Evolutionary conservation across 1,284 basidiomycete genomes (phyloP).

Genomic region (Pseudozyma tsukubaensis): DNA sequence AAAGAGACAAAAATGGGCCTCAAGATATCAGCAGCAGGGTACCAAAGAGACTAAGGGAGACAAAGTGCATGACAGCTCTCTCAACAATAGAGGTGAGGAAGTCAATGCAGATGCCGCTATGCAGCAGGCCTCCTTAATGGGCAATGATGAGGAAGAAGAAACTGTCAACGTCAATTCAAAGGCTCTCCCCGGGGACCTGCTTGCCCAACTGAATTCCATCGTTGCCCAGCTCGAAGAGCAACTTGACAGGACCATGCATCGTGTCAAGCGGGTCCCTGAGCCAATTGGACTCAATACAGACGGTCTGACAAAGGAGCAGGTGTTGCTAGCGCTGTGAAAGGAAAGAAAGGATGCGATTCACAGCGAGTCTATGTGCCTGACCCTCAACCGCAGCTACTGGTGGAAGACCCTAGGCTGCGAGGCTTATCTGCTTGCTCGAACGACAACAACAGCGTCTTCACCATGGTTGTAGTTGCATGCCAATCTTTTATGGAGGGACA

Average conservation of each 20-base stretch:
- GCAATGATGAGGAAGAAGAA: not conserved
- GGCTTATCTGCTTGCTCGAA: not conserved
- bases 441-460: not conserved
- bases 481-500: not conserved
- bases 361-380: no score
- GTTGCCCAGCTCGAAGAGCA: not conserved
- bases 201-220: not conserved
- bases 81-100: no score
- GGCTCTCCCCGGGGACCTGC: not conserved
- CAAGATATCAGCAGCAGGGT: no score
- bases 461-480: not conserved
- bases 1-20: not conserved
- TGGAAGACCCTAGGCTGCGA: not conserved
- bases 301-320: no score
- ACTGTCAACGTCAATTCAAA: not conserved
- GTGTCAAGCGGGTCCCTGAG: not conserved
- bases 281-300: conserved; percentile 4
- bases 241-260: not conserved
- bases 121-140: no score
- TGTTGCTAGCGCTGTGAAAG: no score
- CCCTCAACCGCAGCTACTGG: no score
- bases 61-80: no score
- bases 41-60: no score
- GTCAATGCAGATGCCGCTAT: no score
- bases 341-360: no score